Conservation (phyloP, 2,329 filamentous ascomycete genomes). For the Pseudogymnoascus sp. region DNA sequence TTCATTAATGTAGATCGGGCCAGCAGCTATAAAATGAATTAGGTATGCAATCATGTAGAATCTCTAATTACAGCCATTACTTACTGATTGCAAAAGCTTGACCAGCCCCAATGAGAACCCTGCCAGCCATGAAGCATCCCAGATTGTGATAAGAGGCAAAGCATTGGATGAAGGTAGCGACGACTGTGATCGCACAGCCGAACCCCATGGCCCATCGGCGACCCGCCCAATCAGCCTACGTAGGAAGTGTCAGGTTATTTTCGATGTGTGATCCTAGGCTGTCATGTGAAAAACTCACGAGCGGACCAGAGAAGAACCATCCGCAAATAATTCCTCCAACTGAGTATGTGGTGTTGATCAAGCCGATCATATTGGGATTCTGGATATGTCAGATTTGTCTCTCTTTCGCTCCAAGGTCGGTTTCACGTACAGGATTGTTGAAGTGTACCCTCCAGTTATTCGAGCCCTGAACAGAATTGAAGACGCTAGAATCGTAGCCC, state of each 20-base stretch:
- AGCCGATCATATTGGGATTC: not conserved
- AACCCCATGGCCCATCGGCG: conserved; percentile 55
- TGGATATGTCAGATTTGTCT: not conserved
- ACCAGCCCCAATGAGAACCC: conserved; percentile 59
- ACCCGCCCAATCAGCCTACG: conserved; percentile 46
- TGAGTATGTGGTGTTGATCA: not conserved
- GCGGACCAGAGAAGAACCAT: not conserved
- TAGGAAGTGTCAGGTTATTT: not conserved
- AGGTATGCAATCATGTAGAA: not conserved
- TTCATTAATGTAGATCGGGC: conserved; percentile 62
- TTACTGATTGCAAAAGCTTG: conserved; percentile 51
- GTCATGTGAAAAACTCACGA: not conserved
- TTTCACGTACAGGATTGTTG: conserved; percentile 29
- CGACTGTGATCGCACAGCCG: conserved; percentile 54
- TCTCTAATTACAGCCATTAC: not conserved
- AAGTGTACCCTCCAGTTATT: conserved; percentile 59
- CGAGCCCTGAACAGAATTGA: conserved; percentile 63
- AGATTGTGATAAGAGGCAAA: conserved; percentile 53
- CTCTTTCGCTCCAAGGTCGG: not conserved
- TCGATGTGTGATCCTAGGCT: not conserved
- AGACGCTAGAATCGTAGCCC: conserved; percentile 66
- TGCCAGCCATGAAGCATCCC: conserved; percentile 57
- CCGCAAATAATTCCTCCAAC: not conserved
- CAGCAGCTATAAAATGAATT: conserved; percentile 38
- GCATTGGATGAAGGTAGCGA: conserved; percentile 59